phyloP scores from a whole-genome alignment of 768 basidiomycete species.

The Pleurotus giganteus region DNA sequence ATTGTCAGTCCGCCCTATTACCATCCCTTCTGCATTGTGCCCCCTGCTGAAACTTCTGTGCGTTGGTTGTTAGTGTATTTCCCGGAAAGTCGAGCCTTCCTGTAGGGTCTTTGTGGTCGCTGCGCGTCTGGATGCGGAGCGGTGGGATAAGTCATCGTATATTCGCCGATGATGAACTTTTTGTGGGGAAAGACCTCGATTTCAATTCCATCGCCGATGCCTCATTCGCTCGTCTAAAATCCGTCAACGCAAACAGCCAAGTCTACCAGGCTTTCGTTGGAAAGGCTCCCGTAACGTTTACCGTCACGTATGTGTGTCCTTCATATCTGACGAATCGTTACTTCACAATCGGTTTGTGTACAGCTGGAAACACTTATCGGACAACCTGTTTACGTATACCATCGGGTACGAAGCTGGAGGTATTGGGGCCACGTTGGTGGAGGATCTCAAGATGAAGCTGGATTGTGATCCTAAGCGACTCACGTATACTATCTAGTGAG shows the following conservation, averaged over 20 bases:
- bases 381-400: slow-evolving; percentile 49
- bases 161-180: slow-evolving; percentile 63
- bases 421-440: slow-evolving; percentile 52
- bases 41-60: too few relatives aligned
- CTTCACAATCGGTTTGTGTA: background rate
- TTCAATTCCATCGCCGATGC: slow-evolving; percentile 57
- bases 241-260: slow-evolving; percentile 39
- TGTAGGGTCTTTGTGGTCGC: slow-evolving; percentile 48
- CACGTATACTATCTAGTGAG: slow-evolving; percentile 63
- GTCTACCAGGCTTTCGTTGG: slow-evolving; percentile 58
- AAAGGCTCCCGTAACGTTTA: slow-evolving; percentile 54
- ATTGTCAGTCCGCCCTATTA: slow-evolving; percentile 42
- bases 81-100: slow-evolving; percentile 59
- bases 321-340: background rate
- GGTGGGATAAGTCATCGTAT: slow-evolving; percentile 55
- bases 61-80: slow-evolving; percentile 42
- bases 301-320: slow-evolving; percentile 39
- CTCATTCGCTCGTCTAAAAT: slow-evolving; percentile 50
- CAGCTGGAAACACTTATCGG: slow-evolving; percentile 49
- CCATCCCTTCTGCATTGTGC: background rate
- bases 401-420: slow-evolving; percentile 68
- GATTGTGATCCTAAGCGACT: slow-evolving; percentile 53
- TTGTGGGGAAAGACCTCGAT: slow-evolving; percentile 67
- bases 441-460: slow-evolving; percentile 48
- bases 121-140: slow-evolving; percentile 65